A percentile compares a stretch with the other conserved stretches of the same genome.
Evolutionary conservation across 345 rosid species (phyloP).

Genomic region (Acer campestre): DNA sequence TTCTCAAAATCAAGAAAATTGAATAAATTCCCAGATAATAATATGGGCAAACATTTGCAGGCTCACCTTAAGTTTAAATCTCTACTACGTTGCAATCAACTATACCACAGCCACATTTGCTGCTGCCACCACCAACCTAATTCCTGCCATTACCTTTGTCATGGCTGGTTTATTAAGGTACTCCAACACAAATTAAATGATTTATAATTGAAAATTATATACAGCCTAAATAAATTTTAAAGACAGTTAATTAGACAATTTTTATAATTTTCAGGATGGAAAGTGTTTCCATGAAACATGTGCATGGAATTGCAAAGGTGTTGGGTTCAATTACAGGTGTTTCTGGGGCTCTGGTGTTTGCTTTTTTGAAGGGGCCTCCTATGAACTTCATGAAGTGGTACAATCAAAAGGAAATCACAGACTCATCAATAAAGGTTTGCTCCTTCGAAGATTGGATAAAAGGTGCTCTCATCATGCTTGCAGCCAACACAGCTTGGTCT

Average conservation of each 20-base stretch:
- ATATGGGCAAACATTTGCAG: slow-evolving; percentile 35
- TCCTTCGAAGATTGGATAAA: slow-evolving; percentile 44
- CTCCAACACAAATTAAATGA: not conserved
- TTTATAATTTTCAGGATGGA: slow-evolving; percentile 41
- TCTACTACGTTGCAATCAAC: slow-evolving; percentile 65
- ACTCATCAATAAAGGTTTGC: slow-evolving; percentile 6
- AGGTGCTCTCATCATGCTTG: slow-evolving; percentile 79
- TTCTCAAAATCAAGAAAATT: not conserved
- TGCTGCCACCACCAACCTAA: slow-evolving; percentile 74
- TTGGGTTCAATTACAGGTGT: slow-evolving; percentile 61
- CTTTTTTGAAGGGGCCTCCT: slow-evolving; percentile 78
- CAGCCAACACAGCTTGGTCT: slow-evolving; percentile 75
- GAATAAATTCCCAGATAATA: not conserved
- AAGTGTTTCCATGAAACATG: slow-evolving; percentile 27
- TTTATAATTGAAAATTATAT: not conserved
- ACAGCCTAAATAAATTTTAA: not conserved
- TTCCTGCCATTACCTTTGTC: slow-evolving; percentile 76
- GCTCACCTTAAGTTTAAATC: slow-evolving; percentile 68
- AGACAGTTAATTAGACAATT: not conserved
- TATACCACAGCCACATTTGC: slow-evolving; percentile 86
- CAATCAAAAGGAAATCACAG: slow-evolving; percentile 22
- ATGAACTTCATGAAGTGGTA: slow-evolving; percentile 39
- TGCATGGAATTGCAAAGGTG: slow-evolving; percentile 67
- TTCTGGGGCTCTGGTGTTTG: slow-evolving; percentile 76
- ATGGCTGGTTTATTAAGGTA: slow-evolving; percentile 52